A percentile compares a stretch with the other conserved stretches of the same genome.
phyloP scores from a whole-genome alignment of 2,329 filamentous ascomycete genomes.

The Xylariomycetidae sp. region DNA sequence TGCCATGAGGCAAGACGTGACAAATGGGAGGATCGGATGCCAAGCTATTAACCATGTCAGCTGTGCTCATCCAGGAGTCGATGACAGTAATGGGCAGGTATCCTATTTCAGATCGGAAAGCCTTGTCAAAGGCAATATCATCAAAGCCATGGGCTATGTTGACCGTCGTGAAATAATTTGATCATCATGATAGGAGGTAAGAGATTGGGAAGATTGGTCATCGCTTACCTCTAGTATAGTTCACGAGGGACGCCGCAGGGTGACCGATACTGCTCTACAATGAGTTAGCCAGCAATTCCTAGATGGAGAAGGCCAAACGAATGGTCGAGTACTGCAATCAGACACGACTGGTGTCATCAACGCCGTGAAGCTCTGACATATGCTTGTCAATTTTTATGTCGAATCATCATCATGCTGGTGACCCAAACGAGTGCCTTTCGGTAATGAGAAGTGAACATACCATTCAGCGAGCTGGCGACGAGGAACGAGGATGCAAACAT shows the following conservation, averaged over 20 bases:
- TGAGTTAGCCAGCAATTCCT: neutral
- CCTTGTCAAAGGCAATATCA: conserved; percentile 77
- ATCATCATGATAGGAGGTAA: conserved; percentile 54
- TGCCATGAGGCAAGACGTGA: no score
- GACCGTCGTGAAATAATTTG: conserved; percentile 77
- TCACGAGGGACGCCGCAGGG: no score
- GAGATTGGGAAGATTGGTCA: conserved; percentile 5
- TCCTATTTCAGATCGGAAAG: conserved; percentile 29
- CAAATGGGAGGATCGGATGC: no score
- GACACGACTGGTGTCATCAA: conserved; percentile 43
- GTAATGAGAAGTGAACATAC: no score
- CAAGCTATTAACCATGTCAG: no score
- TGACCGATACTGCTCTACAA: neutral
- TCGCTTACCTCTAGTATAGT: conserved; percentile 16
- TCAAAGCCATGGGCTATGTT: conserved; percentile 74
- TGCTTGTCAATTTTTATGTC: conserved; percentile 90
- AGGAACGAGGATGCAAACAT: no score
- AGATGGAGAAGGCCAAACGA: no score
- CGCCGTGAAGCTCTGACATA: conserved; percentile 78
- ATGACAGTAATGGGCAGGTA: no score
- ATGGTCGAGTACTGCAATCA: no score
- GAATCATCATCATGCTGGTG: conserved; percentile 64
- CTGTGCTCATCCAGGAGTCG: no score
- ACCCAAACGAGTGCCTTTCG: neutral
- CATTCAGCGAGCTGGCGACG: no score